Base-by-base conservation (phyloP, 2,329 filamentous ascomycete genomes). In the Xylariaceae sp. region DNA sequence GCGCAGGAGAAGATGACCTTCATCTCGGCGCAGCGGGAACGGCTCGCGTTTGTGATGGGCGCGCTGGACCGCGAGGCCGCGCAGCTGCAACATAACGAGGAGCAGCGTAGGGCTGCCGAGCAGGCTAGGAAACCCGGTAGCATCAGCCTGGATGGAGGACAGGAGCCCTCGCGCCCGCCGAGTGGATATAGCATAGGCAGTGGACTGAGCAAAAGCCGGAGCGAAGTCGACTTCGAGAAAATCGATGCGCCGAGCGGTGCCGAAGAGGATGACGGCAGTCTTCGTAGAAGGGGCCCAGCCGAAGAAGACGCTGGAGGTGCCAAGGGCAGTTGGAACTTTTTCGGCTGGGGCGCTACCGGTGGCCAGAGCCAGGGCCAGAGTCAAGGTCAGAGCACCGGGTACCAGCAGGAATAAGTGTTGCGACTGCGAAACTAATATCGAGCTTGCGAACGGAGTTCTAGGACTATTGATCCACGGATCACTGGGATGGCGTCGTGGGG, bases 191-290 rank as follows among this genome's bases (percentile, higher is more conserved):
- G 77, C 60, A 70, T 71, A 44, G 72, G 72, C 64, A 81, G 80
- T 57, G 84, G 77, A 3, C 74, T 96, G 64, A 87, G 84, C 64
- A 93, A 93, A 75, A 93, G 89, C 67, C 85, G 86, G 59, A 95
- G 90, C 70, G 92, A 96, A 69, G 84, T 83, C 16, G 93, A 96
- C 64, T 97, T 97, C 67, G 92, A 96, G 67, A 89, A 91, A 70
- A 90, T 95, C 62, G 89, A 94, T 58, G 85, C 86, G 27, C 88
- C 92, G 67, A 87, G 85, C 65, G 81, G 80, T 8, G 76, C 75
- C 21, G 85, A 83, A 66, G 82, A 83, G 39, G 77, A 75, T 26
- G 76, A 64, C 8, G 65, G 64, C 15, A 65, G 73, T 52, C 62
- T 75, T 57, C 58, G 63, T 57, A 53, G 61, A 55, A 50, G 59